Evolutionary conservation across 1,284 basidiomycete species (phyloP), one percentile per base, ranked within the genome.

Genomic region (Sporisorium scitamineum): DNA sequence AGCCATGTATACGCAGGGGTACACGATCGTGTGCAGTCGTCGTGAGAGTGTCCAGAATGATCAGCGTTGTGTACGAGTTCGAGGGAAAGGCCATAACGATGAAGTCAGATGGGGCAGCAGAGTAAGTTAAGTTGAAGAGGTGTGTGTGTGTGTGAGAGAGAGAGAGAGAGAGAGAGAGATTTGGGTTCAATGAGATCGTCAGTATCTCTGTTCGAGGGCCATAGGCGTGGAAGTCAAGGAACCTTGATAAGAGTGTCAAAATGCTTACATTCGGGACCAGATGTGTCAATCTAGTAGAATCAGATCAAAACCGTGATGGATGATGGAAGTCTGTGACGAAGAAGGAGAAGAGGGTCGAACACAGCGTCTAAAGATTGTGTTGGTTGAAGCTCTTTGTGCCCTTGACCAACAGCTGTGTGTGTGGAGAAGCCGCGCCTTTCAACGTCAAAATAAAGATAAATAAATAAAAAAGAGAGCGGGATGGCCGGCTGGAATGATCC

Each of bases 401-500:
- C 11, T 39, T n/a, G 37, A n/a, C 37, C 37, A 48, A 22, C 45
- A 42, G 42, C 53, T 22, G 65, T 70, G 61, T 70, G 68, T 70
- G 69, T 70, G 69, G 69, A 70, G 69, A 58, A 70, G 42, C 20
- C 47, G 56, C 53, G 32, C 53, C 45, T 56, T 51, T 59, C 52
- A 61, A 54, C 58, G 42, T 48, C 24, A 13, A 31, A 47, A 18
- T n/a, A n/a, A n/a, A n/a, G n/a, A n/a, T n/a, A n/a, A n/a, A n/a
- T n/a, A n/a, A n/a, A n/a, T n/a, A n/a, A n/a, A n/a, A n/a, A n/a
- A n/a, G n/a, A 31, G 37, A 29, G 67, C 62, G 51, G 58, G 20
- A 32, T 57, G 27, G n/a, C 50, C 70, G 70, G 70, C 70, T 68
- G 57, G 39, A 73, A 61, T 50, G 61, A 61, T 54, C 27, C 10